Percentiles rank a stretch among this genome's conserved stretches.
Conservation (phyloP, 2,329 filamentous ascomycete species). For the Nothophaeocryptopus gaeumannii region DNA sequence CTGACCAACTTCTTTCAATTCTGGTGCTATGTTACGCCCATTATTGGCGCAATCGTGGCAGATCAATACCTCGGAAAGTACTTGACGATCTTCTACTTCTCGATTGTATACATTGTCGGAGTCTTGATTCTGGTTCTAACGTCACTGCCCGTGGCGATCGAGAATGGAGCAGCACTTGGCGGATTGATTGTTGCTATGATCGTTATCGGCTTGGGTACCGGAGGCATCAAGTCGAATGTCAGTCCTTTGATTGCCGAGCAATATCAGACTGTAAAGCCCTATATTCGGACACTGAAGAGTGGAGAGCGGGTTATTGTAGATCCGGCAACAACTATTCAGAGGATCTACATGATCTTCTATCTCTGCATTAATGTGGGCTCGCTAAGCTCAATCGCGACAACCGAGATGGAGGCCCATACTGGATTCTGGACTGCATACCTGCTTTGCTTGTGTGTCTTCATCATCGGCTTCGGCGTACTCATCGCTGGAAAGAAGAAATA, state of each 20-base stretch:
- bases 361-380: conserved; percentile 67
- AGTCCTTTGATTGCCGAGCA: conserved; percentile 49
- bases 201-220: conserved; percentile 69
- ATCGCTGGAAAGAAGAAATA: conserved; percentile 47
- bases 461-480: conserved; percentile 56
- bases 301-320: conserved; percentile 47
- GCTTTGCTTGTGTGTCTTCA: conserved; percentile 60
- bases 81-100: conserved; percentile 67
- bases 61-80: conserved; percentile 60
- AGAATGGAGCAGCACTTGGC: conserved; percentile 56
- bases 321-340: conserved; percentile 42
- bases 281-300: conserved; percentile 38
- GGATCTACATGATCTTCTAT: conserved; percentile 25
- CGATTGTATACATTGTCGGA: conserved; percentile 60
- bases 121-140: conserved; percentile 64
- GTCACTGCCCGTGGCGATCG: conserved; percentile 61
- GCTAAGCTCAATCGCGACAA: conserved; percentile 48
- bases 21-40: conserved; percentile 32
- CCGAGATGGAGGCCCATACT: conserved; percentile 62
- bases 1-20: conserved; percentile 46
- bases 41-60: conserved; percentile 24
- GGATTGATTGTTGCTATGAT: conserved; percentile 62
- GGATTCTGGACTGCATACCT: conserved; percentile 65
- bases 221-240: conserved; percentile 78
- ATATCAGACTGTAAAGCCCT: conserved; percentile 36